Evolutionary conservation across 108 stramenopile genomes (phyloP), one percentile per base, ranked within the genome.

Genomic region (Mediolabrus comicus): DNA sequence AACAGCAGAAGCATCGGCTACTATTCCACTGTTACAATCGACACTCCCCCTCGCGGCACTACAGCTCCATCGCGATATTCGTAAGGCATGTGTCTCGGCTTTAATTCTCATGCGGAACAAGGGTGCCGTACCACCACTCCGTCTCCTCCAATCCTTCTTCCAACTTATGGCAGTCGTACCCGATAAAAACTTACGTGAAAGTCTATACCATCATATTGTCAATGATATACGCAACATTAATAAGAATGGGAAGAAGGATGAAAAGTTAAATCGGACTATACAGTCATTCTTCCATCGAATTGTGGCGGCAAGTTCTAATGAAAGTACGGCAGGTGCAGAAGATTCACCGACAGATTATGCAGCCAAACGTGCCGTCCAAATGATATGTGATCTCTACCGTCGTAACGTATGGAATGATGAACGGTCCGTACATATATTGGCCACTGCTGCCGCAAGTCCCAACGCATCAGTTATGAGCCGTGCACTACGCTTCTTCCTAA

Each of bases 391-490:
- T 56, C 75, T 99, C 41, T 99, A 98, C 83, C 87, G 96, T 17
- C 85, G 90, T 31, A 77, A 90, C 27, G 95, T 98, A 8, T 99
- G 98, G 98, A 96, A 87, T n/a, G 98, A 98, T 75, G 91, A 86
- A 22, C 84, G 96, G 5, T 86, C 95, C 6, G 92, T 99, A n/a
- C 96, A 97, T 67, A 92, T 96, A 38, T 75, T 99, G 12, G 98
- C 96, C 4, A 69, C 87, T 10, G 98, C 94, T 1, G 83, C 83
- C 22, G 36, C 71, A 2, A 79, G 79, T 54, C 75, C 75, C 52
- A 91, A 83, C 39, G 57, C 79, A 0, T 83, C 81, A 10, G 81
- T 96, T 38, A 80, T 87, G 80, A 59, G 72, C 32, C 82, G 92
- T 5, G 91, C 96, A 3, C 82, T 97, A 53, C 81, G 96, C 57